Conservation (phyloP, 2,329 filamentous ascomycete species). For the Pestalotiopsis sp. region DNA sequence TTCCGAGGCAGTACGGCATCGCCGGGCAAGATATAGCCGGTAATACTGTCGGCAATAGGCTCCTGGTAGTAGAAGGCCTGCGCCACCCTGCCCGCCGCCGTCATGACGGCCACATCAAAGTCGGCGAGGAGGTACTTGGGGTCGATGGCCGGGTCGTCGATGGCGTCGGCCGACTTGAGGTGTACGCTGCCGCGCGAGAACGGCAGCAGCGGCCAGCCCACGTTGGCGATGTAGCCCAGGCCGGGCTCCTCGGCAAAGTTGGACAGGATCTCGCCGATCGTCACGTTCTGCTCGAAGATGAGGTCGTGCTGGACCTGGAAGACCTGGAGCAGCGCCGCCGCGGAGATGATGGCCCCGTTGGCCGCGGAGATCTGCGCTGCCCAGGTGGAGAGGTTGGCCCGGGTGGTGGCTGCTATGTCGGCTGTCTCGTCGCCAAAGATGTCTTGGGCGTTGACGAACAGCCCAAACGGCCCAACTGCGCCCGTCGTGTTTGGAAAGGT, state of each 20-base stretch:
- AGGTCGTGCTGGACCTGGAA: conserved; percentile 49
- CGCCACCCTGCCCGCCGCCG: conserved; percentile 30
- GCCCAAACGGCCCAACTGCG: conserved; percentile 29
- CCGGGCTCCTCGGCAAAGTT: conserved; percentile 17
- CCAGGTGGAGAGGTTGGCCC: conserved; percentile 30
- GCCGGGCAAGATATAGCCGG: conserved; percentile 22
- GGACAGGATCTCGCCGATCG: conserved; percentile 50
- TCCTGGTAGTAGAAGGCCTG: conserved; percentile 33
- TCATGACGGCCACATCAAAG: conserved; percentile 35
- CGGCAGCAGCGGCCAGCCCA: conserved; percentile 40
- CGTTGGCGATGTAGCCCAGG: conserved; percentile 35
- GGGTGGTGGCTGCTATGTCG: conserved; percentile 26
- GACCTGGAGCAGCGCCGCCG: conserved; percentile 38
- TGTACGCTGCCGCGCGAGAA: conserved; percentile 44
- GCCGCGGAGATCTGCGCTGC: conserved; percentile 29
- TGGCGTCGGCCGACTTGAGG: conserved; percentile 37
- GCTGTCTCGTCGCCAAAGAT: conserved; percentile 33
- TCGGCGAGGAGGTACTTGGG: conserved; percentile 37
- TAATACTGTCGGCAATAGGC: conserved; percentile 26
- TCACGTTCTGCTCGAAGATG: conserved; percentile 46
- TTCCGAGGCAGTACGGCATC: conserved; percentile 27
- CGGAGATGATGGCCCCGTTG: conserved; percentile 28
- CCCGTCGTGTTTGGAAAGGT: conserved; percentile 21
- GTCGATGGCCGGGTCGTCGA: conserved; percentile 38
- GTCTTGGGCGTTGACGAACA: conserved; percentile 36